Evolutionary conservation across 257 asterid genomes (phyloP).

Genomic region (Gynochthodes officinalis): DNA sequence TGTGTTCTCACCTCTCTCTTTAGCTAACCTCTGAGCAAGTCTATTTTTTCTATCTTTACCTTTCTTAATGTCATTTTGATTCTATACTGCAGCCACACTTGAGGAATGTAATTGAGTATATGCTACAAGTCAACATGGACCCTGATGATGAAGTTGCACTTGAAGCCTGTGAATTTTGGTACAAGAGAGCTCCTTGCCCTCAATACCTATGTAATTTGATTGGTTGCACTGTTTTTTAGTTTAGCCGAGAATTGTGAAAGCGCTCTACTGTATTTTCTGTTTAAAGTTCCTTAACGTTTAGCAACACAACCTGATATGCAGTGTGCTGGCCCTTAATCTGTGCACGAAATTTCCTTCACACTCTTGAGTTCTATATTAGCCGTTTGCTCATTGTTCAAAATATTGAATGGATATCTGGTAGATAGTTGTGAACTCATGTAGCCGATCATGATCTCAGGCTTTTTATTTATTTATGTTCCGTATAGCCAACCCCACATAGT

Average conservation of each 20-base stretch:
- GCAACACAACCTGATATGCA: not conserved
- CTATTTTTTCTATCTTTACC: not conserved
- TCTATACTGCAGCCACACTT: conserved; percentile 72
- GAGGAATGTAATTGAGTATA: conserved; percentile 79
- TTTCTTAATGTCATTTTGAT: conserved; percentile 31
- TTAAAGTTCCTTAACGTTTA: not conserved
- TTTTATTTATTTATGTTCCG: too few relatives aligned
- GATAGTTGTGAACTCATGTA: too few relatives aligned
- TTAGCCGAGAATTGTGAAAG: not conserved
- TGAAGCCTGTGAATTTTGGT: conserved; percentile 99
- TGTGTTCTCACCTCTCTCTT: not conserved
- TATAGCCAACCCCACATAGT: too few relatives aligned
- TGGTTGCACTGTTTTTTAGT: not conserved
- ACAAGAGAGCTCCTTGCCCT: conserved; percentile 1
- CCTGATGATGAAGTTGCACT: conserved; percentile 93
- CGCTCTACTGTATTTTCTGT: not conserved
- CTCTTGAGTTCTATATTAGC: too few relatives aligned
- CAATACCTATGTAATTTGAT: not conserved
- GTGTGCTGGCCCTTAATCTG: not conserved
- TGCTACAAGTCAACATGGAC: conserved; percentile 87
- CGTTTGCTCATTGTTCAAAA: not conserved
- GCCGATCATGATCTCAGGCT: too few relatives aligned
- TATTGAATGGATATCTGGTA: not conserved
- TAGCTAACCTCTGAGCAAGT: not conserved
- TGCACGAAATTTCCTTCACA: not conserved